Evolutionary conservation across 257 asterid species (phyloP).

Genomic region (Przewalskia tangutica): DNA sequence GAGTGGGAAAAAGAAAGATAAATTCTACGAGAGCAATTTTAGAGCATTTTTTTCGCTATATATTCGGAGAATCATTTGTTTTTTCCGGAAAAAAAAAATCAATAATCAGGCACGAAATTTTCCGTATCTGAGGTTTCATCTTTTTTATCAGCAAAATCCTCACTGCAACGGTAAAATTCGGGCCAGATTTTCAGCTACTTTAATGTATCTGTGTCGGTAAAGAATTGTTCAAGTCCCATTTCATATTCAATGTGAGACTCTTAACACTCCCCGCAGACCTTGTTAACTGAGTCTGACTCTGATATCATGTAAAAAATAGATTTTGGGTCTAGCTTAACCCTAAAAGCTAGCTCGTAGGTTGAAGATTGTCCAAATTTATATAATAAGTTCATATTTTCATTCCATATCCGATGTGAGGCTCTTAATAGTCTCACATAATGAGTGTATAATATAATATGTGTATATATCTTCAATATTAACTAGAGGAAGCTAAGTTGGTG

Average conservation of each 20-base stretch:
- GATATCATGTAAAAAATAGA: no score
- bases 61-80: background rate
- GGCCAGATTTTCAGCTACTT: background rate
- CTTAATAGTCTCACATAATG: no score
- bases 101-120: background rate
- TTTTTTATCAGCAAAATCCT: background rate
- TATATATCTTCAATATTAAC: background rate
- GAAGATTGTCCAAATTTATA: no score
- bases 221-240: no score
- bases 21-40: background rate
- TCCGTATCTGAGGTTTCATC: background rate
- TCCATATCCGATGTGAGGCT: no score
- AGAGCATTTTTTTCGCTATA: background rate
- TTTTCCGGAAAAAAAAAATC: background rate
- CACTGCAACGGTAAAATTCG: conserved; percentile 9
- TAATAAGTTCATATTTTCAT: no score
- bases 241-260: no score
- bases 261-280: no score
- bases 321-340: no score
- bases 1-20: conserved; percentile 84
- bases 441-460: background rate
- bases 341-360: no score
- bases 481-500: background rate
- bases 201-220: background rate
- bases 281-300: no score